Percentiles rank a stretch among this genome's conserved stretches.
Evolutionary conservation across 2,329 filamentous ascomycete species (phyloP).

Genomic region (Falciphora oryzae): DNA sequence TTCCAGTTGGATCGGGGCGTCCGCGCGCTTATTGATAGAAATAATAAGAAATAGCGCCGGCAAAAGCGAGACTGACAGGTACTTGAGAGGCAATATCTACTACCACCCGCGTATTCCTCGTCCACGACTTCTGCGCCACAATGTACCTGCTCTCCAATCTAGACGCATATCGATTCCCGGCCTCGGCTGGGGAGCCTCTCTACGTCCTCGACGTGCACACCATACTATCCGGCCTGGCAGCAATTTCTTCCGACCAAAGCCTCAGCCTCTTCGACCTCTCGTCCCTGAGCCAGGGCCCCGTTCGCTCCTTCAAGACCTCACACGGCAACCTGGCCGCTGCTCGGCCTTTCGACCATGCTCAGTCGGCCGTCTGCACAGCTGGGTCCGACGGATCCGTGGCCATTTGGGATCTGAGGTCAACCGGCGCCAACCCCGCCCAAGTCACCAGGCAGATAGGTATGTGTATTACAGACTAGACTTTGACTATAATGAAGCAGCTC

Average conservation of each 20-base stretch:
- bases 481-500: not conserved
- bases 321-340: conserved; percentile 62
- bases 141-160: conserved; percentile 38
- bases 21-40: not conserved
- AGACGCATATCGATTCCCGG: conserved; percentile 33
- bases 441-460: conserved; percentile 40
- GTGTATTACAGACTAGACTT: conserved; percentile 22
- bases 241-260: conserved; percentile 66
- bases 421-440: conserved; percentile 25
- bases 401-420: conserved; percentile 58
- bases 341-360: conserved; percentile 45
- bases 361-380: conserved; percentile 57
- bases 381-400: conserved; percentile 65
- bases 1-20: too few relatives aligned
- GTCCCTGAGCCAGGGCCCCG: conserved; percentile 45
- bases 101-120: not conserved
- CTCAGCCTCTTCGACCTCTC: conserved; percentile 59
- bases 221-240: conserved; percentile 46
- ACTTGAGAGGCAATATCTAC: not conserved
- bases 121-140: conserved; percentile 2
- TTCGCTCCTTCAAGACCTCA: conserved; percentile 41
- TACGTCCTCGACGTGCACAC: conserved; percentile 56
- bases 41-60: not conserved
- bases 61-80: too few relatives aligned
- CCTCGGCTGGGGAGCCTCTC: conserved; percentile 30